Conservation (phyloP, 2,329 filamentous ascomycete species). For the Colletotrichum incanum region DNA sequence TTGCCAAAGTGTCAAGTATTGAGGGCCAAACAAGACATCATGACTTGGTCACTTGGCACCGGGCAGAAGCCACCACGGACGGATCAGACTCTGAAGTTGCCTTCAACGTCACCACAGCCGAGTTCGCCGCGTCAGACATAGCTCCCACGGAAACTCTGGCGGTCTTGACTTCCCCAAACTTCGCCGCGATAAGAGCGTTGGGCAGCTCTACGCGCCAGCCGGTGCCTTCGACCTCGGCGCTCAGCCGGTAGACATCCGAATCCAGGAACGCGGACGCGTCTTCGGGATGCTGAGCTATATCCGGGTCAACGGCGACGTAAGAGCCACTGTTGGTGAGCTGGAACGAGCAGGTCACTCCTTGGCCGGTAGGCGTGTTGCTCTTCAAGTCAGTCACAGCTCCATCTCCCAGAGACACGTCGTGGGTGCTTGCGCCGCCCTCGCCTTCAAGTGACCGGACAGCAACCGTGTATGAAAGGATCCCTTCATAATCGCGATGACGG, state of each 20-base stretch:
- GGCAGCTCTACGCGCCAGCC: slow-evolving; percentile 64
- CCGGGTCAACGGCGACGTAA: slow-evolving; percentile 46
- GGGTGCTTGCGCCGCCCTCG: slow-evolving; percentile 50
- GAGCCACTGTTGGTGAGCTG: slow-evolving; percentile 62
- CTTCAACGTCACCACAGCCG: slow-evolving; percentile 59
- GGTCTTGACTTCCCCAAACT: slow-evolving; percentile 56
- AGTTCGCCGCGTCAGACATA: slow-evolving; percentile 48
- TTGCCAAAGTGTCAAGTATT: neutral
- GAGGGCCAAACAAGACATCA: neutral
- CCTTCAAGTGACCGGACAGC: slow-evolving; percentile 61
- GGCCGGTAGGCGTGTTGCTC: slow-evolving; percentile 48
- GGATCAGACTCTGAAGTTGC: slow-evolving; percentile 63
- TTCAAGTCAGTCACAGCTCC: slow-evolving; percentile 51
- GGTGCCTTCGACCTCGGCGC: slow-evolving; percentile 58
- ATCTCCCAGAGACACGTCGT: slow-evolving; percentile 56
- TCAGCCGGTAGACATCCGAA: slow-evolving; percentile 65
- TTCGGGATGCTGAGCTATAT: slow-evolving; percentile 48
- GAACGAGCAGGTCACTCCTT: slow-evolving; percentile 62
- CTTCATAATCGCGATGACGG: slow-evolving; percentile 56
- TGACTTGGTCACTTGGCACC: slow-evolving; percentile 52
- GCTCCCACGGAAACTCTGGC: slow-evolving; percentile 61
- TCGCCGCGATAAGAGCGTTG: slow-evolving; percentile 58
- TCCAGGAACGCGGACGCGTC: slow-evolving; percentile 57
- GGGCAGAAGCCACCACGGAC: slow-evolving; percentile 48
- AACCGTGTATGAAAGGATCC: slow-evolving; percentile 65